Base-by-base conservation (phyloP, 257 asterid genomes). In the Ajuga chamaepitys region DNA sequence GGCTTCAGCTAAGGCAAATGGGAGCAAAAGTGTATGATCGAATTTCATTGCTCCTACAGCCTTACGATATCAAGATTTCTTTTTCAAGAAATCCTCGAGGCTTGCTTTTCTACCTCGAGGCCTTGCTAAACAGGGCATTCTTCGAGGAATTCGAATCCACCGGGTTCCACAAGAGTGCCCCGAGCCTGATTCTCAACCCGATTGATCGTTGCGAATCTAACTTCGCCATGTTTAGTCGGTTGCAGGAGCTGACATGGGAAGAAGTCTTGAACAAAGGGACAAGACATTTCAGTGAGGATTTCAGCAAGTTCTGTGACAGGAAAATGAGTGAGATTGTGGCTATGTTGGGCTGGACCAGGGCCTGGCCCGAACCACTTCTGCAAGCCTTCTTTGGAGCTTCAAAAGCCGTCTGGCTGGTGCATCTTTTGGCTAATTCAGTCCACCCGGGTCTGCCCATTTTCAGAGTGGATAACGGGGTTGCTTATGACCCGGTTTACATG, bases 311-410 rank as follows among this genome's bases (percentile, higher is more conserved):
- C 56, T 90, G 99, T 34, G 99, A 94, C 28, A 66, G 97, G 76
- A 94, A 94, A 57, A 94, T 94, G 99, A 94, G 95, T 60, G 96
- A 88, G 63, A 81, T 88, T 70, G 99, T 94, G 61, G 95, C 95
- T 8, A 73, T 94, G 93, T 46, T 94, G 35, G 95, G 95, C 2
- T 90, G 99, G 97, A 94, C 81, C 69, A 74, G 92, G 44, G 99
- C 99, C 5, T 94, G 99, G 99, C 90, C 97, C 13, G 99, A 94
- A 56, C 95, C 89, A 21, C 85, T 94, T 0, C 41, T 94, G 76
- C 99, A 90, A 45, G 81, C 96, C 22, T 94, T 94, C 34, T 94
- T 94, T 42, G 81, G 81, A n/a, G 97, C 99, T 5, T 90, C 97
- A 0, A 94, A 90, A 28, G 83, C 95, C 0, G 91, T 94, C 35